These are phyloP conservation scores for Scheffersomyces coipomensis DNA, from an alignment of 805 yeast species.

Conservation along the genomic window DNA sequence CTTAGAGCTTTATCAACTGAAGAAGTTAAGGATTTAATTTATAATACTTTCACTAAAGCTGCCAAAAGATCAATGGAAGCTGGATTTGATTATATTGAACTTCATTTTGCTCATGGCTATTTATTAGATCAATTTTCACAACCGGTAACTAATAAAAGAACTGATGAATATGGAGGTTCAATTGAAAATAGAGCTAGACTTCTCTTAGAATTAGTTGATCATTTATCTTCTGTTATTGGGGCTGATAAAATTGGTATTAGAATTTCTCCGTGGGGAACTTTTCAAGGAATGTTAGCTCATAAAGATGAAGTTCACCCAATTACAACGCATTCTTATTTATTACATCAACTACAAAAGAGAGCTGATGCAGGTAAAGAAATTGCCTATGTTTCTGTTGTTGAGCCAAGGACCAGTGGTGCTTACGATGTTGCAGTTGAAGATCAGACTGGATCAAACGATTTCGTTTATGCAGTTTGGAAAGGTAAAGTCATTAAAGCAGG, in stretches of 20 bases:
- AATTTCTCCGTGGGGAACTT: conserved; percentile 24
- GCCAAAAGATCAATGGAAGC: conserved; percentile 16
- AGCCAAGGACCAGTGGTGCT: conserved; percentile 33
- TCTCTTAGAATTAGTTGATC: conserved; percentile 17
- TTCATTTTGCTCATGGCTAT: conserved; percentile 25
- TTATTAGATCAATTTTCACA: conserved; percentile 18
- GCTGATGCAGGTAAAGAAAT: conserved; percentile 26
- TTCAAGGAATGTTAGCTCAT: conserved; percentile 22
- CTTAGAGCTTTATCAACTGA: conserved; percentile 15
- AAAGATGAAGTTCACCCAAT: conserved; percentile 28
- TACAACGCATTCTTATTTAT: conserved; percentile 22
- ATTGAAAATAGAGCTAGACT: conserved; percentile 20
- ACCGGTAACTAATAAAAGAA: conserved; percentile 16
- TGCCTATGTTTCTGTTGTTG: conserved; percentile 39
- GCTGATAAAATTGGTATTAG: conserved; percentile 14
- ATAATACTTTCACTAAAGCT: conserved; percentile 6
- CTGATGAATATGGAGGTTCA: conserved; percentile 23
- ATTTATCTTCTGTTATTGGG: conserved; percentile 11
- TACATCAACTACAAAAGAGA: conserved; percentile 31
- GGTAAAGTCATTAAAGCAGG: conserved; percentile 14
- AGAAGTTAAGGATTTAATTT: conserved; percentile 14
- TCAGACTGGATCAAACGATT: conserved; percentile 15
- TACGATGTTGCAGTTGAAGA: conserved; percentile 22
- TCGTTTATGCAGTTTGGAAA: conserved; percentile 26
- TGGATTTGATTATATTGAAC: conserved; percentile 22